Conservation (phyloP, 306 rosid genomes). For the Vachellia collinsii region DNA sequence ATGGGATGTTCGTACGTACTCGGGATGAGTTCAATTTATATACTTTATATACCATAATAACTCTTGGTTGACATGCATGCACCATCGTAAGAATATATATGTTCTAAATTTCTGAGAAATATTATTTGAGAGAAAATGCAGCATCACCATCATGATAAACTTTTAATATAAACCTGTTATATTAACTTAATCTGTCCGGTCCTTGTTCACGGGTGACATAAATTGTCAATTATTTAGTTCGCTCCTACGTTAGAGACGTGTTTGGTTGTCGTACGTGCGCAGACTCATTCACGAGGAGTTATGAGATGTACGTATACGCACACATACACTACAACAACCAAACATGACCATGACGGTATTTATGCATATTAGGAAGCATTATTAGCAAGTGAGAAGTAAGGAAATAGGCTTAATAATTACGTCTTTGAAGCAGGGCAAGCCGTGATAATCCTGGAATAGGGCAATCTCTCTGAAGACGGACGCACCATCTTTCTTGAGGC, state of each 20-base stretch:
- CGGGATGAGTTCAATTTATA: no score
- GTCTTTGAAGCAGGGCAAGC: slow-evolving; percentile 74
- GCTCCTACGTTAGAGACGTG: no score
- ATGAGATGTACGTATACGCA: not conserved
- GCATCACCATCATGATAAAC: not conserved
- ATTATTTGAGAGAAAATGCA: not conserved
- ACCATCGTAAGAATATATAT: no score
- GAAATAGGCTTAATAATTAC: slow-evolving; percentile 40
- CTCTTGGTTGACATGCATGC: not conserved
- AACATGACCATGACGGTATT: not conserved
- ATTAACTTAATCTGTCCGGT: not conserved
- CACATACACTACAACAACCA: not conserved
- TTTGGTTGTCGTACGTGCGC: not conserved
- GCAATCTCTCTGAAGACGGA: slow-evolving; percentile 77
- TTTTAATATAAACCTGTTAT: not conserved
- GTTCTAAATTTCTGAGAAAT: not conserved
- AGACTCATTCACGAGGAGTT: not conserved
- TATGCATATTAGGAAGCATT: no score
- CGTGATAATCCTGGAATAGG: slow-evolving; percentile 89
- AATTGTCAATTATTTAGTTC: not conserved
- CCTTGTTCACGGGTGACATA: not conserved
- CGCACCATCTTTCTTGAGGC: slow-evolving; percentile 54
- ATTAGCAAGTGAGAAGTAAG: not conserved
- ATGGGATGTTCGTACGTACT: not conserved
- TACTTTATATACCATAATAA: not conserved